Conservation (phyloP, 2,329 filamentous ascomycete genomes). For the Aspergillus sp. region DNA sequence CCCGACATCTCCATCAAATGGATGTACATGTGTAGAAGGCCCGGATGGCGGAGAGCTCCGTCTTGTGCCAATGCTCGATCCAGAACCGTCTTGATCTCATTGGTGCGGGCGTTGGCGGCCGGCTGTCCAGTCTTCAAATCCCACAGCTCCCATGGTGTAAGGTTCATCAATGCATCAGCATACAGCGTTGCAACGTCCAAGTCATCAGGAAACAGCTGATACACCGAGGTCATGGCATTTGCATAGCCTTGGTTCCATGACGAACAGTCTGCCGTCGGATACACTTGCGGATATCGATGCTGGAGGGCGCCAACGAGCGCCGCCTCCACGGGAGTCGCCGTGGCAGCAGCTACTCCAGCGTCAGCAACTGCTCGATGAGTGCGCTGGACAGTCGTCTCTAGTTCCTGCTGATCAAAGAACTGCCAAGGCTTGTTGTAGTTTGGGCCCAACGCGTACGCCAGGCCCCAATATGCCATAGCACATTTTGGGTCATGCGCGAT, state of each 20-base stretch:
- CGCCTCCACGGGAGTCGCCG: slow-evolving; percentile 54
- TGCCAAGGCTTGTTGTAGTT: slow-evolving; percentile 82
- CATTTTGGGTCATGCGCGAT: slow-evolving; percentile 34
- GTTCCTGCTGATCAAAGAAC: slow-evolving; percentile 63
- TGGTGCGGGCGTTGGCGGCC: slow-evolving; percentile 53
- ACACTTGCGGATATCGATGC: slow-evolving; percentile 59
- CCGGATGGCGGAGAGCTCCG: slow-evolving; percentile 60
- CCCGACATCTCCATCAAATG: slow-evolving; percentile 77
- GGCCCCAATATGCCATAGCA: slow-evolving; percentile 43
- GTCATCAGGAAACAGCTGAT: slow-evolving; percentile 54
- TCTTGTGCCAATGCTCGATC: slow-evolving; percentile 57
- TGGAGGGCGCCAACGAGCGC: slow-evolving; percentile 64
- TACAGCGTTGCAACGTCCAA: slow-evolving; percentile 65
- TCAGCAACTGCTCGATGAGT: slow-evolving; percentile 48
- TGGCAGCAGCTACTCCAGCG: slow-evolving; percentile 41
- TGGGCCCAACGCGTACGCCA: slow-evolving; percentile 67
- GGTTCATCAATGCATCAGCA: slow-evolving; percentile 65
- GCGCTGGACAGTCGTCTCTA: slow-evolving; percentile 48
- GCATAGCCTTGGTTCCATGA: slow-evolving; percentile 62
- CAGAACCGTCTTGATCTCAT: slow-evolving; percentile 59
- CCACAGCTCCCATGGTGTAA: slow-evolving; percentile 66
- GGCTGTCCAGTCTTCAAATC: slow-evolving; percentile 60
- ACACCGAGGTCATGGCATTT: slow-evolving; percentile 59
- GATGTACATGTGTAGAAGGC: slow-evolving; percentile 72
- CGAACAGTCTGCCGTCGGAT: slow-evolving; percentile 50